phyloP scores from a whole-genome alignment of 2,329 filamentous ascomycete genomes.

The Aspergillus sp. region DNA sequence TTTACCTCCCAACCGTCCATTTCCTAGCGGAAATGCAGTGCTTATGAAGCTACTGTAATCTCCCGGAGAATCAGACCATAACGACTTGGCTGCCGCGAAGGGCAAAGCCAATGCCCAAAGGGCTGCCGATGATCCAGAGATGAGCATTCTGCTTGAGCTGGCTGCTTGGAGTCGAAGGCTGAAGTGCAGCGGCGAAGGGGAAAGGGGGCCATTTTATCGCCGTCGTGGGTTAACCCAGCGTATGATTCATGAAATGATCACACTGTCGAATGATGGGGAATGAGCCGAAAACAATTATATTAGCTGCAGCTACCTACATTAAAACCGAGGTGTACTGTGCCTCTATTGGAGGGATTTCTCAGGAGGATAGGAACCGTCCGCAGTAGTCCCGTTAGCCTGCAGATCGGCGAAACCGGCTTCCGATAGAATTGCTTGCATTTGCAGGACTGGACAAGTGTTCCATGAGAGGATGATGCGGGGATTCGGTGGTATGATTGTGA shows the following conservation, averaged over 20 bases:
- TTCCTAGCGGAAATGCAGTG: slow-evolving; percentile 20
- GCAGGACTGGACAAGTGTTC: neutral
- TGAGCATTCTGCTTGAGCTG: neutral
- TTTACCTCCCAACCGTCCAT: slow-evolving; percentile 20
- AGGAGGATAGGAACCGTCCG: neutral
- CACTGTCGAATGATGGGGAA: neutral
- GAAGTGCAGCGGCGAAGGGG: too few relatives aligned
- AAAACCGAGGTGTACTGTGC: neutral
- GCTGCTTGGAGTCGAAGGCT: neutral
- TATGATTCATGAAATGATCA: too few relatives aligned
- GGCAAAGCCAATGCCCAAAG: neutral
- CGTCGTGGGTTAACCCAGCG: too few relatives aligned
- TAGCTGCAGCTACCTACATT: neutral
- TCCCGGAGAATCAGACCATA: slow-evolving; percentile 14
- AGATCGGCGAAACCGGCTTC: neutral
- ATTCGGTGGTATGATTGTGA: neutral
- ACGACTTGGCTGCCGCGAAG: slow-evolving; percentile 9
- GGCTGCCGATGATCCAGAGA: neutral
- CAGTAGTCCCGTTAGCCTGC: neutral
- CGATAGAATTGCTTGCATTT: neutral
- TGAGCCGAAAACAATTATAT: neutral
- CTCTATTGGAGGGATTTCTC: slow-evolving; percentile 1
- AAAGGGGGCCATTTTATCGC: neutral
- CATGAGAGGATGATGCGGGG: neutral
- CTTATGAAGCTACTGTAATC: slow-evolving; percentile 12